phyloP scores from a whole-genome alignment of 148 eudicot genomes.

The Cornus controversa region DNA sequence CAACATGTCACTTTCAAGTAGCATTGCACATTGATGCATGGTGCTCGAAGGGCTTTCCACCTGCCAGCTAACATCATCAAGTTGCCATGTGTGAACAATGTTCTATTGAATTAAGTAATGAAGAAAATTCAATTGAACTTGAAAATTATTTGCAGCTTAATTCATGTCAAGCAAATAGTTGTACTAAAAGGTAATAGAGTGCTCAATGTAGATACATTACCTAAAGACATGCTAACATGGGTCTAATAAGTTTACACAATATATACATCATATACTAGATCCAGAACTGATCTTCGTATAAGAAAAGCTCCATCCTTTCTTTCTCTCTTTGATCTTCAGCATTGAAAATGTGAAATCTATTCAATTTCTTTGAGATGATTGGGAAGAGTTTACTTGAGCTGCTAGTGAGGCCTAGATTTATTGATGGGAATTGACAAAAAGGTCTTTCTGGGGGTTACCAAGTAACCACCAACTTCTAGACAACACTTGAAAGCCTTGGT shows the following conservation, averaged over 20 bases:
- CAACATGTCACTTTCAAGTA: too few species aligned
- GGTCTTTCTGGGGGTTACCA: background rate
- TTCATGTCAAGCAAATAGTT: background rate
- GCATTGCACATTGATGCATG: too few species aligned
- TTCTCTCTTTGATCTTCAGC: background rate
- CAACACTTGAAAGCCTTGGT: background rate
- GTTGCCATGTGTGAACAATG: too few species aligned
- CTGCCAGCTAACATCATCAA: too few species aligned
- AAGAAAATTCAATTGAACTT: background rate
- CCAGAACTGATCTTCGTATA: too few species aligned
- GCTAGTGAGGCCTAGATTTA: background rate
- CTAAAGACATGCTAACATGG: too few species aligned
- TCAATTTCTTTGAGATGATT: background rate
- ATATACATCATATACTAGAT: too few species aligned
- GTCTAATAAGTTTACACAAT: too few species aligned
- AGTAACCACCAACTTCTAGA: background rate
- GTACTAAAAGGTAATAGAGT: background rate
- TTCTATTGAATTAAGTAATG: background rate
- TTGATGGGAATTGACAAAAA: background rate
- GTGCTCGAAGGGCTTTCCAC: too few species aligned
- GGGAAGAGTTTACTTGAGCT: background rate
- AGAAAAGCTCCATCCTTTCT: background rate
- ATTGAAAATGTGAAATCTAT: background rate
- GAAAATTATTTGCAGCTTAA: background rate
- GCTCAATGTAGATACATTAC: too few species aligned